Evolutionary conservation across 805 yeast species (phyloP), one percentile per base, ranked within the genome.

Genomic region (Candida ovalis): DNA sequence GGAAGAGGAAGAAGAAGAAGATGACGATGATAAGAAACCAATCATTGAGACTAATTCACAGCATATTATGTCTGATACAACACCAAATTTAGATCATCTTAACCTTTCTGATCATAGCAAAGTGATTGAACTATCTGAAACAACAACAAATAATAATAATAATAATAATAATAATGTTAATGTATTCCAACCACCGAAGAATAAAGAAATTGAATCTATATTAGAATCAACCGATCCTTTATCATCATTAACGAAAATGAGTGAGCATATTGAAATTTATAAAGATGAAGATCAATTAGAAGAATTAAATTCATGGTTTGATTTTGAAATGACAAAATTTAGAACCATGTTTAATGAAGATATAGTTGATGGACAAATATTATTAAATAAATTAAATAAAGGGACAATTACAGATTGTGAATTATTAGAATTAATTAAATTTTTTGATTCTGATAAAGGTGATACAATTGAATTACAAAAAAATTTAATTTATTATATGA

Each of bases 191-290:
- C 35, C 35, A 30, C 35, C 35, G 9, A 30, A 30, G 35, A 30
- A 17, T 1, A 44, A 46, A 30, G 57, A 53, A n/a, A 46, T 52
- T 22, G 48, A 47, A 19, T 48, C 55, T 4, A 52, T 59, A 5
- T 49, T 58, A 21, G 60, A 56, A 30, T 48, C 57, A 2, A 35
- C 57, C 8, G 66, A 61, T 45, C 66, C 66, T n/a, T 43, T 61
- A 17, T 44, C 57, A 1, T 35, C 52, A 1, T 37, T 61, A 10
- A 58, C 64, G 0, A 50, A 54, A 13, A 46, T 54, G 8, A 18
- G 58, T 3, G 52, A 46, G 15, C 50, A 40, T 17, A 49, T 58
- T 22, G 50, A 50, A 30, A 61, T 61, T 15, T 60, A 54, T 43
- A 51, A 60, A 32, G 64, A 61, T 44, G 37, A 37, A 19, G 45